Evolutionary conservation across 208 protist species (phyloP), one percentile per base, ranked within the genome.

Genomic region (Angomonas ambiguus): DNA sequence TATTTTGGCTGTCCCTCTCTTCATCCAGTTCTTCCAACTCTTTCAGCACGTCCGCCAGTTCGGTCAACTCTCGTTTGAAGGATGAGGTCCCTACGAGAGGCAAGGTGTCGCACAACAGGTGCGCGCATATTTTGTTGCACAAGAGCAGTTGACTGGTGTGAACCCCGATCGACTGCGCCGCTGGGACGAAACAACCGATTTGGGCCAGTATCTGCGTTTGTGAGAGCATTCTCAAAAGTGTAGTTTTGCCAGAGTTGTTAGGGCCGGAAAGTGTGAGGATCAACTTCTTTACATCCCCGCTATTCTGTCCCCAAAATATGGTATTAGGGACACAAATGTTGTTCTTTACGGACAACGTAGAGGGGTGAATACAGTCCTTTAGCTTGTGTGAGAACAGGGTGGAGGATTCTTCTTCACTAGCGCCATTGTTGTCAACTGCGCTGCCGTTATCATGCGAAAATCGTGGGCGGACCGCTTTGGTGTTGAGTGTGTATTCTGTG

Each of bases 221-320:
- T 0, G 91, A 94, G 6, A 97, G 62, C 49, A 95, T 83, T 28
- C 88, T 77, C 11, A 98, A 85, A 45, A 98, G 86, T 10, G 93
- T 97, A 30, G 92, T 94, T 71, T 98, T 98, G n/a, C 96, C 96
- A 4, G 84, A 81, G 33, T 92, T 91, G 71, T 98, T 98, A 8
- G 93, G 92, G 6, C 96, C 96, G 20, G 92, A 94, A 30, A 98
- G 35, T 13, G 98, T 56, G 16, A 96, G 72, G 8, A 97, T 81
- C 31, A 48, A 59, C 2, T 67, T 74, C 34, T 27, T 13, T 53
- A 57, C 25, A 71, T 31, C 6, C 61, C 71, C 24, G 48, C 73
- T 6, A 22, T 48, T 16, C 3, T 8, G 22, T 2, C 20, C 35
- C 51, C 24, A 61, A 33, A 32, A 62, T 22, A 45, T 32, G 55